Base-by-base conservation (phyloP, 129 eudicot genomes). In the Chrysanthemum makinoi region DNA sequence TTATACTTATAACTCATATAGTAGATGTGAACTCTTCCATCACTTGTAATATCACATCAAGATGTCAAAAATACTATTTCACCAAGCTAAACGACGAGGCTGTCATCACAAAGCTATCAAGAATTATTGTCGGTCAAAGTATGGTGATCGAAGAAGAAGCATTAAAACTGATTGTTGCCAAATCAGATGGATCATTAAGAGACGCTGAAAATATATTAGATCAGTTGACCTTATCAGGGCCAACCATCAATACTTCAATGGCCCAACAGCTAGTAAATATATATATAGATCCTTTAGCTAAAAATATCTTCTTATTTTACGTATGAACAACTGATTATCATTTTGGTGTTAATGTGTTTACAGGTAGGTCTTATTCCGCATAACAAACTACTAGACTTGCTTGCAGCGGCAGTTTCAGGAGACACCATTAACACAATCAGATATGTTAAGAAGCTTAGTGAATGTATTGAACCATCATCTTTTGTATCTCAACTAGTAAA, bases 151-250 rank as follows among this genome's bases (percentile, higher is more conserved):
- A 73, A 46, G 46, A 48, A 75, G 79, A 79, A 60, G 79, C 79
- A 50, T 18, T 79, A 51, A 68, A 79, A 52, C 83, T 79, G 24
- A 73, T 79, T 20, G 53, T 73, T 59, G 71, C 79, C 19, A 79
- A 72, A 49, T 57, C 83, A 13, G 58, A 66, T 19, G 82, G 82
- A 26, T 79, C 82, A 17, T 33, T 79, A 68, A 78, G 82, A 78
- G 77, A 72, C n/a, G 82, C 82, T 2, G 83, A 79, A 33, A 79
- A 73, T 48, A 72, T 73, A 58, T 50, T 79, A 64, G 83, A 72
- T 35, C 83, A 79, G 79, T 73, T 73, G 75, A 66, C 66, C 49
- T 67, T 79, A 51, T 55, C 67, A 49, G 83, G 75, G 52, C 59
- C 83, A 52, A 68, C 60, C 48, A 79, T 79, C 79, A 73, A 20